Conservation (phyloP, 805 yeast species). For the Tetrapisispora pingtungensis region DNA sequence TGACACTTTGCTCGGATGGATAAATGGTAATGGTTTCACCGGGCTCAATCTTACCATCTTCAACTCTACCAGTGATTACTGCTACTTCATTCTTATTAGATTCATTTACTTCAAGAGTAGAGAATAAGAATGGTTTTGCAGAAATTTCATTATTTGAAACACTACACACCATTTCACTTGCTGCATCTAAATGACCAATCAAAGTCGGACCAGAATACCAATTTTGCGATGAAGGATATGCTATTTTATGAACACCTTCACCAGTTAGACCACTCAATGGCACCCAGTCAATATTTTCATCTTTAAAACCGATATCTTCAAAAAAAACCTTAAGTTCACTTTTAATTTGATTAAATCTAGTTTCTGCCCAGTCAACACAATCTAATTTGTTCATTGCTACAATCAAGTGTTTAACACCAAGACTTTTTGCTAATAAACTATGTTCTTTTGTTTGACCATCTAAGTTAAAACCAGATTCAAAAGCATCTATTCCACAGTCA, state of each 20-base stretch:
- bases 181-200: slow-evolving; percentile 65
- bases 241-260: slow-evolving; percentile 83
- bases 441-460: slow-evolving; percentile 99
- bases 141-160: slow-evolving; percentile 17
- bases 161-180: slow-evolving; percentile 14
- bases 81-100: slow-evolving; percentile 41
- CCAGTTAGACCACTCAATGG: slow-evolving; percentile 97
- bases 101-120: slow-evolving; percentile 53
- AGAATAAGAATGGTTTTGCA: slow-evolving; percentile 43
- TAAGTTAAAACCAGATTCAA: slow-evolving; percentile 95
- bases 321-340: slow-evolving; percentile 64
- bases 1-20: slow-evolving; percentile 37
- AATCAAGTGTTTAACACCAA: slow-evolving; percentile 83
- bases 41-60: slow-evolving; percentile 57
- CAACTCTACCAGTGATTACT: slow-evolving; percentile 52
- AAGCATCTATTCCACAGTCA: slow-evolving; percentile 96
- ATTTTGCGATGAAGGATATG: slow-evolving; percentile 42
- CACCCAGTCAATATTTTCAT: slow-evolving; percentile 76
- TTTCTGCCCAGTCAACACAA: slow-evolving; percentile 88
- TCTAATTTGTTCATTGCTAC: slow-evolving; percentile 86
- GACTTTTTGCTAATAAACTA: slow-evolving; percentile 89
- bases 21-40: slow-evolving; percentile 54
- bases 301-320: slow-evolving; percentile 75
- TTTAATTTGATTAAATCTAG: slow-evolving; percentile 86
- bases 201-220: slow-evolving; percentile 90